phyloP scores from a whole-genome alignment of 1,139 yeast species.

The Arxiozyma slooffiae region DNA sequence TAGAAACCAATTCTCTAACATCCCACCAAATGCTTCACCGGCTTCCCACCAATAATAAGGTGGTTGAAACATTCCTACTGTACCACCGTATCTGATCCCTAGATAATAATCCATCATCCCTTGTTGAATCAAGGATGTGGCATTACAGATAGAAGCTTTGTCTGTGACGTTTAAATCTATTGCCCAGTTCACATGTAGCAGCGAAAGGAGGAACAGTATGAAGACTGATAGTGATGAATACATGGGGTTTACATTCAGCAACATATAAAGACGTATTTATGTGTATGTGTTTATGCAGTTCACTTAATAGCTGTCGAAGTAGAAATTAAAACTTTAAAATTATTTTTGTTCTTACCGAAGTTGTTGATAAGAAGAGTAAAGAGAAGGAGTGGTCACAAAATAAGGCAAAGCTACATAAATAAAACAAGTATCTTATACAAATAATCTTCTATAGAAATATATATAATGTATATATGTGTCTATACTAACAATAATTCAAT shows the following conservation, averaged over 20 bases:
- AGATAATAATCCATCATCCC: constrained; percentile 54
- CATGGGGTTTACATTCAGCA: neutral
- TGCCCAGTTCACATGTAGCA: neutral
- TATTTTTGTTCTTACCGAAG: neutral
- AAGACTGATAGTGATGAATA: neutral
- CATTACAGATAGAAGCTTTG: constrained; percentile 39
- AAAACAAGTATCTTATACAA: too few species aligned
- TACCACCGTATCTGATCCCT: constrained; percentile 45
- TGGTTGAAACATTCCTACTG: constrained; percentile 47
- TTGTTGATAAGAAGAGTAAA: too few species aligned
- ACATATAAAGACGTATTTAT: neutral
- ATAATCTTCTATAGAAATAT: too few species aligned
- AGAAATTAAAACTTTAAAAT: too few species aligned
- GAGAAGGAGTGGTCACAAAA: too few species aligned
- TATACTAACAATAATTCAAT: too few species aligned
- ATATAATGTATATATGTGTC: too few species aligned
- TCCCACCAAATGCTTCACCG: constrained; percentile 58
- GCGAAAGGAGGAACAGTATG: neutral
- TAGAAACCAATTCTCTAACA: constrained; percentile 43
- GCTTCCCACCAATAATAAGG: constrained; percentile 73
- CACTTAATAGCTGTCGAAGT: neutral
- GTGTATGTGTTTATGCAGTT: too few species aligned
- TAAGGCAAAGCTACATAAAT: too few species aligned
- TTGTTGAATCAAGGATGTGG: constrained; percentile 38
- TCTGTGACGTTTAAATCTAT: neutral